Conservation (phyloP, 768 basidiomycete genomes). For the Rhizopogon salebrosus region DNA sequence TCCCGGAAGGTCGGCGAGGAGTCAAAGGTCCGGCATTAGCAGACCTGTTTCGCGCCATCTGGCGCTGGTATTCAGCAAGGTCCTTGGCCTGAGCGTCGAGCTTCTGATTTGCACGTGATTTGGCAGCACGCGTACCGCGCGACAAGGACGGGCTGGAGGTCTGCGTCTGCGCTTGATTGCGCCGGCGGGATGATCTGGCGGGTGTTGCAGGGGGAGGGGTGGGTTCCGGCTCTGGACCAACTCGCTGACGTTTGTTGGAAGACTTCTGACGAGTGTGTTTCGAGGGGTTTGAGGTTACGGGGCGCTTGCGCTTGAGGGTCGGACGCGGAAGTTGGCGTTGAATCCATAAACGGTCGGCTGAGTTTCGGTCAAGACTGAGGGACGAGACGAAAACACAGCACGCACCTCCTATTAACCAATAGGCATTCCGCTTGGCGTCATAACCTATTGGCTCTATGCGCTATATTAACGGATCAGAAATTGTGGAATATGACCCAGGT, state of each 20-base stretch:
- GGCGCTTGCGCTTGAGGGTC: conserved; percentile 37
- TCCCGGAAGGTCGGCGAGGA: conserved; percentile 41
- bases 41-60: conserved; percentile 21
- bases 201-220: conserved; percentile 4
- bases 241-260: conserved; percentile 23
- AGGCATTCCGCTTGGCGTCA: conserved; percentile 72
- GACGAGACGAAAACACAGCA: conserved; percentile 5
- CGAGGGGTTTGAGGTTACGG: conserved; percentile 26
- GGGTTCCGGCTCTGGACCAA: conserved; percentile 1
- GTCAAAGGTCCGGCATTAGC: conserved; percentile 10
- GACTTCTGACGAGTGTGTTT: conserved; percentile 16
- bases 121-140: conserved; percentile 58
- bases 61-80: conserved; percentile 55
- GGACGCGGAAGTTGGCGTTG: conserved; percentile 63
- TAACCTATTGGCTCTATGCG: conserved; percentile 84
- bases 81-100: conserved; percentile 66
- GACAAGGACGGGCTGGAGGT: conserved; percentile 22
- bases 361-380: not conserved
- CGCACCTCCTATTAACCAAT: conserved; percentile 82
- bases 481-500: not conserved
- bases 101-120: conserved; percentile 64
- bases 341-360: conserved; percentile 83
- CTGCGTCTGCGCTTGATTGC: conserved; percentile 3
- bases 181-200: conserved; percentile 11
- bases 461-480: conserved; percentile 32